Evolutionary conservation across 805 yeast species (phyloP).

Genomic region (Saccharomyces kudriavzevii): DNA sequence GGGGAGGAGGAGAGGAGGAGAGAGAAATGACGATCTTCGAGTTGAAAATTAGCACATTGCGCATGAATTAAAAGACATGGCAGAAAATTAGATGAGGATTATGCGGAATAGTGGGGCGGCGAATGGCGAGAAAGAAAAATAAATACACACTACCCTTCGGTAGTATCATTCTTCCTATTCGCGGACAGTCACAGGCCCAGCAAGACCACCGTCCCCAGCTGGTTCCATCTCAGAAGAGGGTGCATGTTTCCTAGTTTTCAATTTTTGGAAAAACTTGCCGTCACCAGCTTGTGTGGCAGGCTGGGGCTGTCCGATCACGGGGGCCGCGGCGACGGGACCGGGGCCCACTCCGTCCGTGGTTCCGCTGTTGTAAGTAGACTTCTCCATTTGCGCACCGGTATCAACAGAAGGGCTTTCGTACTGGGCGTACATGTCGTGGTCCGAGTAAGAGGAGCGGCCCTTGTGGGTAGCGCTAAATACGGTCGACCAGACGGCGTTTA

Average conservation of each 20-base stretch:
- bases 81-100: not conserved
- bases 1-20: not conserved
- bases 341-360: not conserved
- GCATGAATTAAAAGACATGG: not conserved
- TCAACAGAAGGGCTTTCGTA: constrained; percentile 10
- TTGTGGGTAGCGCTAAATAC: constrained; percentile 6
- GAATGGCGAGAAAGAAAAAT: not conserved
- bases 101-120: not conserved
- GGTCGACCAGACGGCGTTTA: constrained; percentile 18
- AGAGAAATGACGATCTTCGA: not conserved
- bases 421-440: constrained; percentile 4
- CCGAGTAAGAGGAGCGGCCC: not conserved
- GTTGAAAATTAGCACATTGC: not conserved
- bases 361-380: constrained; percentile 12
- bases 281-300: not conserved
- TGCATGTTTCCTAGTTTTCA: not conserved
- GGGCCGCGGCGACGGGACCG: not conserved
- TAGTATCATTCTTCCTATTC: not conserved
- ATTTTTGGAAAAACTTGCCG: not conserved
- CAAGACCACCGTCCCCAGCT: not conserved
- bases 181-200: not conserved
- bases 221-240: not conserved
- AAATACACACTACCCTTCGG: not conserved
- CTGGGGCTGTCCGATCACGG: not conserved
- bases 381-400: constrained; percentile 9